These are phyloP conservation scores for Gnomoniopsis smithogilvyi DNA, from an alignment of 2,329 filamentous ascomycete species.

Conservation along the genomic window DNA sequence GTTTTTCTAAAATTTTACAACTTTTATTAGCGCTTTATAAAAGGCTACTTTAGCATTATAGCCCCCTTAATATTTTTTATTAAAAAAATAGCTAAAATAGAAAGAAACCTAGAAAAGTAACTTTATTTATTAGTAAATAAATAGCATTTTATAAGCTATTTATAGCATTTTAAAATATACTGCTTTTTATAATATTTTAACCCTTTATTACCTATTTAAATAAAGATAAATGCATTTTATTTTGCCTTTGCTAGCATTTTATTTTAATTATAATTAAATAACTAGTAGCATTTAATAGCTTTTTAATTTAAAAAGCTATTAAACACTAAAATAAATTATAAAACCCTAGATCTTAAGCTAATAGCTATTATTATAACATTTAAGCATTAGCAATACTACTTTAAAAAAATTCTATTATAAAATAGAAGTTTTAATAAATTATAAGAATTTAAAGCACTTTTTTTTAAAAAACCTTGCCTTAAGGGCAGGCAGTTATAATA, in stretches of 20 bases:
- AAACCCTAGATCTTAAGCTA: background rate
- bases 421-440: slow-evolving; percentile 16
- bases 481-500: background rate
- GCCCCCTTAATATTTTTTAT: too few relatives aligned
- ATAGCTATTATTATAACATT: background rate
- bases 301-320: too few relatives aligned
- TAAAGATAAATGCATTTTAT: too few relatives aligned
- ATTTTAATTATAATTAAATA: background rate
- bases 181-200: too few relatives aligned
- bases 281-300: too few relatives aligned
- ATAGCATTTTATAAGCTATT: background rate
- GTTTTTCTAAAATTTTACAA: too few relatives aligned
- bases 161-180: background rate
- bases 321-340: too few relatives aligned
- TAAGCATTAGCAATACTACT: too few relatives aligned
- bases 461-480: too few relatives aligned
- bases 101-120: too few relatives aligned
- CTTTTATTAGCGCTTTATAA: background rate
- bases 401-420: background rate
- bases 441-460: slow-evolving; percentile 18
- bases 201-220: too few relatives aligned
- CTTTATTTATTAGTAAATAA: background rate
- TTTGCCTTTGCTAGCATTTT: background rate
- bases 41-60: background rate
- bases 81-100: too few relatives aligned